Evolutionary conservation across 768 basidiomycete genomes (phyloP).

Genomic region (Coprinopsis cinerea): DNA sequence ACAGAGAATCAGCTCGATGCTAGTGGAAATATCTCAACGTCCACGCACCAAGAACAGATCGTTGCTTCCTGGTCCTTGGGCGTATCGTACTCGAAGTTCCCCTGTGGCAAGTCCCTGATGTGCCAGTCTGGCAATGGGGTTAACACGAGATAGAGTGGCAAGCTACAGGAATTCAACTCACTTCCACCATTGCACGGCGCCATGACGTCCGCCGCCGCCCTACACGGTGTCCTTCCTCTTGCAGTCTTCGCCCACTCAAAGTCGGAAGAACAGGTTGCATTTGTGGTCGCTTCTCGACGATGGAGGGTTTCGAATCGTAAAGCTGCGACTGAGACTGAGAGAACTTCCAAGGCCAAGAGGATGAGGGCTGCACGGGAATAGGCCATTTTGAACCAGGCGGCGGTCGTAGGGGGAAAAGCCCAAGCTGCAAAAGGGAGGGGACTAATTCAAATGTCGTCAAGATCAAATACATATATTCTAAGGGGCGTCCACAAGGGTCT

Average conservation of each 20-base stretch:
- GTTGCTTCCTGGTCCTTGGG: slow-evolving; percentile 21
- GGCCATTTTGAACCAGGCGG: neutral
- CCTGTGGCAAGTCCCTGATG: slow-evolving; percentile 18
- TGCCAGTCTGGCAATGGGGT: slow-evolving; percentile 21
- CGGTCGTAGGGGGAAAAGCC: neutral
- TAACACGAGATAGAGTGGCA: too few species aligned
- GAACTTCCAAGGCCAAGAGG: neutral
- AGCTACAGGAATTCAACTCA: slow-evolving; percentile 22
- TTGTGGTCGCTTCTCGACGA: slow-evolving; percentile 15
- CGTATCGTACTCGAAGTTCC: slow-evolving; percentile 17
- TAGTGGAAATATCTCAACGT: neutral
- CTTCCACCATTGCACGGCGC: slow-evolving; percentile 30
- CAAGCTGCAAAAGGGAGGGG: too few species aligned
- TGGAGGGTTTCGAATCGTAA: too few species aligned
- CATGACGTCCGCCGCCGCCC: slow-evolving; percentile 27
- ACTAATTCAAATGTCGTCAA: too few species aligned
- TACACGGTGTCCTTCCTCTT: slow-evolving; percentile 28
- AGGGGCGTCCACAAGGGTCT: too few species aligned
- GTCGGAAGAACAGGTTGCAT: slow-evolving; percentile 22
- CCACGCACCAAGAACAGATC: slow-evolving; percentile 33
- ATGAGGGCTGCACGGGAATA: neutral
- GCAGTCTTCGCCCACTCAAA: slow-evolving; percentile 34
- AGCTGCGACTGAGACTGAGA: neutral
- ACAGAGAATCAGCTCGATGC: too few species aligned
- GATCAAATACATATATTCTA: too few species aligned